Percentiles rank a stretch among this genome's conserved stretches.
Evolutionary conservation across 331 rosid genomes (phyloP).

Genomic region (Dryas integrifolia): DNA sequence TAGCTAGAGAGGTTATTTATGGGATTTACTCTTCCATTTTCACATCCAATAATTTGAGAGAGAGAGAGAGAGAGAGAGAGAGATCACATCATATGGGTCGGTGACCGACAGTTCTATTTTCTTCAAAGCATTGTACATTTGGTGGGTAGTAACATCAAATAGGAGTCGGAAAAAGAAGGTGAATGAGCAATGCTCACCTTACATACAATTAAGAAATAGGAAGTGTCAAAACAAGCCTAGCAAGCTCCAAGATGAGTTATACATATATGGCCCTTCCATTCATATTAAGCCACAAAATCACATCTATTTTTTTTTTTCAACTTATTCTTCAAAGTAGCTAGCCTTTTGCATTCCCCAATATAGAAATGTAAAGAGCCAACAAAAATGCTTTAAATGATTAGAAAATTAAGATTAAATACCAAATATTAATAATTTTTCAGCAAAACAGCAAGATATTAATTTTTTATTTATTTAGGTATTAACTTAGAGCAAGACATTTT

Average conservation of each 20-base stretch:
- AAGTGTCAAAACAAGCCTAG: background rate
- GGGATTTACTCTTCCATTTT: background rate
- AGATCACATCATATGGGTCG: conserved; percentile 6
- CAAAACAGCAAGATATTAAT: no score
- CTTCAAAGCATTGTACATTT: conserved; percentile 3
- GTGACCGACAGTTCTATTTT: conserved; percentile 7
- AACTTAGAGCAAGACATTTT: no score
- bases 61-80: background rate
- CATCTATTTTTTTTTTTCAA: background rate
- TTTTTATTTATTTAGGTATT: no score
- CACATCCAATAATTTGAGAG: background rate
- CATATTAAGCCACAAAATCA: background rate
- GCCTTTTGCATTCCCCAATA: no score
- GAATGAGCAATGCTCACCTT: background rate
- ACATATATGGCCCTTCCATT: no score
- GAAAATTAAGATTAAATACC: no score
- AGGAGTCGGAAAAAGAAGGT: background rate
- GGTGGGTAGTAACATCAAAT: conserved; percentile 6
- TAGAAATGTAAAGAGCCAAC: no score
- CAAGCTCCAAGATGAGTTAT: background rate
- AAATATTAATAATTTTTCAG: no score
- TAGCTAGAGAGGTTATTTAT: background rate
- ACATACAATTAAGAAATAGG: background rate
- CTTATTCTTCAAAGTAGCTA: no score
- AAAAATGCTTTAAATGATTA: no score